Percentiles rank a stretch among this genome's conserved stretches.
Conservation (phyloP, 78 protist species). For the Dictyostelium brefeldianum region DNA sequence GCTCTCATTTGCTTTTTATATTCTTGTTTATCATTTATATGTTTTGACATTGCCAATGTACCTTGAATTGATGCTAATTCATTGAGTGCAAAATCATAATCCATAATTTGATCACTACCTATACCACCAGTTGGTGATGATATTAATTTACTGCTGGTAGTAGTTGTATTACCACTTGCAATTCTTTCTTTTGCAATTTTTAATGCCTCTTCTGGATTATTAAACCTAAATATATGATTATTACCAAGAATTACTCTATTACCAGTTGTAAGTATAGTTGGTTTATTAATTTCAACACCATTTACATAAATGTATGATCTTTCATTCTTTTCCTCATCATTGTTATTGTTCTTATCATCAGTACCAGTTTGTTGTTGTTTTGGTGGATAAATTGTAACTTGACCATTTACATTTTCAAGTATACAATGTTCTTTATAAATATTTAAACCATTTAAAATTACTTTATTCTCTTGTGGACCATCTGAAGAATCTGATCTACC, state of each 20-base stretch:
- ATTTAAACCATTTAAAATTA: conserved; percentile 81
- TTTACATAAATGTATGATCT: conserved; percentile 66
- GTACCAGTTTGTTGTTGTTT: background rate
- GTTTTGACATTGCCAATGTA: conserved; percentile 53
- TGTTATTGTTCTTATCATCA: background rate
- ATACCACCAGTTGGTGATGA: background rate
- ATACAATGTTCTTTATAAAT: conserved; percentile 81
- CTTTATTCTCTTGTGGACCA: conserved; percentile 46
- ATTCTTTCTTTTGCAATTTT: conserved; percentile 75
- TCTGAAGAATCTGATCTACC: conserved; percentile 75
- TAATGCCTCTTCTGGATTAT: conserved; percentile 84
- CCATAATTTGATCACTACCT: conserved; percentile 61
- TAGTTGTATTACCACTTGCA: background rate
- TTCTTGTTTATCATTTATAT: conserved; percentile 62
- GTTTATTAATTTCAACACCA: conserved; percentile 54
- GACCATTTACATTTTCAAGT: conserved; percentile 22
- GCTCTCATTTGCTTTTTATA: conserved; percentile 69
- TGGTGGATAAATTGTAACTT: conserved; percentile 58
- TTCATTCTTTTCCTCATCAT: background rate
- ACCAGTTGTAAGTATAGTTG: conserved; percentile 56
- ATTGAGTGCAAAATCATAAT: conserved; percentile 81
- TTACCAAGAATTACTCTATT: conserved; percentile 84
- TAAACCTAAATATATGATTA: conserved; percentile 86
- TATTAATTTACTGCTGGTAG: background rate
- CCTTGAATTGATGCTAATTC: conserved; percentile 83